Evolutionary conservation across 352 stramenopile genomes (phyloP).

Genomic region (Blastocystis hominis): DNA sequence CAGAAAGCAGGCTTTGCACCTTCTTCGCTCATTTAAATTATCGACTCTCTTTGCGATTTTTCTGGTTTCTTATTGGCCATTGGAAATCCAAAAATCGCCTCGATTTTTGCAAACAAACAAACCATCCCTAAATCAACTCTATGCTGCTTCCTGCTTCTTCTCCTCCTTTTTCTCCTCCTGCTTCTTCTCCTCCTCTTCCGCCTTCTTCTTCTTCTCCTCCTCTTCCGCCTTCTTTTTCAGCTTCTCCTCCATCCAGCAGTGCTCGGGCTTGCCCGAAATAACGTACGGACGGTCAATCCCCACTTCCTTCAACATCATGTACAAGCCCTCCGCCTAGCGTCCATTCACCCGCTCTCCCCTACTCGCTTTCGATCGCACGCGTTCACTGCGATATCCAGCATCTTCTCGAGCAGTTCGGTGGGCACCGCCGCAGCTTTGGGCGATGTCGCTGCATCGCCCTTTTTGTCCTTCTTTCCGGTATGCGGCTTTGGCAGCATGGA

Average conservation of each 20-base stretch:
- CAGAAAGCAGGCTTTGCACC: background rate
- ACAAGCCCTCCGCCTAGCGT: background rate
- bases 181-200: background rate
- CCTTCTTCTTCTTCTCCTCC: background rate
- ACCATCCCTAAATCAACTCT: background rate
- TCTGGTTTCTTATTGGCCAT: background rate
- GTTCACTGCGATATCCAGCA: conserved; percentile 5
- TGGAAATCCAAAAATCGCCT: background rate
- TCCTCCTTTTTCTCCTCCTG: conserved; percentile 37
- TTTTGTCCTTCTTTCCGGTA: background rate
- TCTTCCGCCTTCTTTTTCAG: background rate
- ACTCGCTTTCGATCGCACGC: background rate
- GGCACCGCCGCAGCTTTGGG: background rate
- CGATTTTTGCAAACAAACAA: conserved; percentile 18
- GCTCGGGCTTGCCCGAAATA: conserved; percentile 14
- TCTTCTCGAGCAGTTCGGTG: background rate
- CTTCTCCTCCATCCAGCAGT: conserved; percentile 44
- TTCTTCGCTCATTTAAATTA: background rate
- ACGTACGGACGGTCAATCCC: conserved; percentile 41
- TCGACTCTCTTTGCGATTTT: background rate
- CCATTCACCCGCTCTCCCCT: background rate
- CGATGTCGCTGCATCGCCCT: background rate
- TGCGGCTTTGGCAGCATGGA: background rate
- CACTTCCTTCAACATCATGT: conserved; percentile 37
- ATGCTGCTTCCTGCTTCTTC: conserved; percentile 4